These are phyloP conservation scores for Hypoxylon sp. DNA, from an alignment of 2,329 filamentous ascomycete species.

Conservation along the genomic window DNA sequence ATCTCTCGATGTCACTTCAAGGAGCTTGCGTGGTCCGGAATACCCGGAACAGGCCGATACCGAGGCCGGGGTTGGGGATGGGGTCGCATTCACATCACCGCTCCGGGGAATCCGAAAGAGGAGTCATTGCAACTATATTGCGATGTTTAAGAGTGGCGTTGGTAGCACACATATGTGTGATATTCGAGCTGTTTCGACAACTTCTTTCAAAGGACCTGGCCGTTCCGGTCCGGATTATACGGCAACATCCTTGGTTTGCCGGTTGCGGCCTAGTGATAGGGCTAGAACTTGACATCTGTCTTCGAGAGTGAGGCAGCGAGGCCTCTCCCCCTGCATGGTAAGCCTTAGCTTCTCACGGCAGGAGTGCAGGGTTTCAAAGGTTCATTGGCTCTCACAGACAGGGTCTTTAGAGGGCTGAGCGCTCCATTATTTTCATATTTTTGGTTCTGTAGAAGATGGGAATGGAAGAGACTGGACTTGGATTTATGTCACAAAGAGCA, in stretches of 20 bases:
- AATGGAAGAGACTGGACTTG: not conserved
- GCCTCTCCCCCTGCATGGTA: conserved; percentile 30
- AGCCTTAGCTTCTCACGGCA: conserved; percentile 26
- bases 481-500: not conserved
- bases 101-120: conserved; percentile 34
- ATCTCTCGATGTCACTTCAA: conserved; percentile 8
- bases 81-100: conserved; percentile 29
- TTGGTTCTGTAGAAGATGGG: not conserved
- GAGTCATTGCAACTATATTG: conserved; percentile 20
- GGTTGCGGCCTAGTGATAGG: conserved; percentile 8
- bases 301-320: conserved; percentile 8
- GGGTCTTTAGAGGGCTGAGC: not conserved
- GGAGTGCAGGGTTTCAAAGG: not conserved
- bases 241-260: not conserved
- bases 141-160: conserved; percentile 6
- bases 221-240: not conserved
- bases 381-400: not conserved
- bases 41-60: conserved; percentile 35
- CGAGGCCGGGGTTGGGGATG: conserved; percentile 18
- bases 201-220: not conserved
- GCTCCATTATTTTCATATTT: not conserved
- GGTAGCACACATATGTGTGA: not conserved
- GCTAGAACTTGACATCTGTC: conserved; percentile 1
- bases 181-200: not conserved
- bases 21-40: conserved; percentile 16